Base-by-base conservation (phyloP, 352 stramenopile species). In the Achlya hypogyna region DNA sequence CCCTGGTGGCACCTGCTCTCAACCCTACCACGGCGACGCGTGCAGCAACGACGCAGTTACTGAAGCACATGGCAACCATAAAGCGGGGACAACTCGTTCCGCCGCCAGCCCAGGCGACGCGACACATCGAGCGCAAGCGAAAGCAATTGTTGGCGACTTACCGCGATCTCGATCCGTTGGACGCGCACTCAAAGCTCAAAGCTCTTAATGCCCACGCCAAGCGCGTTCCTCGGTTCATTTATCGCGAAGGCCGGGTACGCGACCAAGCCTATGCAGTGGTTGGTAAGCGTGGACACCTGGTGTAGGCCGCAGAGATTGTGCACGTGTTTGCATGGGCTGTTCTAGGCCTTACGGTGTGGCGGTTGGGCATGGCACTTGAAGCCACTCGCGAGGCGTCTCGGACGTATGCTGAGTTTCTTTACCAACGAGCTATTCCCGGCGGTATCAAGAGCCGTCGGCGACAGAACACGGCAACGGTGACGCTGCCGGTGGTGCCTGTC, bases 101-200 rank as follows among this genome's bases (percentile, higher is more conserved):
- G 1, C 25, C 31, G 10, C 4, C 25, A 16, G 49, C 10, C 25
- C 14, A 10, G 1, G 20, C 49, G 1, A 10, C n/a, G 8, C 6
- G n/a, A 3, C 12, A 35, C 2, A 31, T 56, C 8, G 49, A 56
- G n/a, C 12, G 10, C 25, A 31, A 20, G 18, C 14, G 58, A 4
- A 65, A 65, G 28, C 42, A 22, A 5, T 18, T 16, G 1, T 29
- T 78, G 20, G 49, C 72, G 2, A 73, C 65, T n/a, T 78, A 74
- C 51, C 62, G 72, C 52, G 28, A 47, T 1, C 47, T 76, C 43
- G 73, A 78, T 49, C 73, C 73, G 3, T 78, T 78, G n/a, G 73
- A 78, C 35, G 73, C 68, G 0, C 65, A 65, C 0, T 65, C 71
- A 4, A 65, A 59, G 27, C 58, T 71, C n/a, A 56, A 65, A 22